Percentiles rank a stretch among this genome's conserved stretches.
Evolutionary conservation across 2,329 filamentous ascomycete genomes (phyloP).

Genomic region (Tolypocladium album): DNA sequence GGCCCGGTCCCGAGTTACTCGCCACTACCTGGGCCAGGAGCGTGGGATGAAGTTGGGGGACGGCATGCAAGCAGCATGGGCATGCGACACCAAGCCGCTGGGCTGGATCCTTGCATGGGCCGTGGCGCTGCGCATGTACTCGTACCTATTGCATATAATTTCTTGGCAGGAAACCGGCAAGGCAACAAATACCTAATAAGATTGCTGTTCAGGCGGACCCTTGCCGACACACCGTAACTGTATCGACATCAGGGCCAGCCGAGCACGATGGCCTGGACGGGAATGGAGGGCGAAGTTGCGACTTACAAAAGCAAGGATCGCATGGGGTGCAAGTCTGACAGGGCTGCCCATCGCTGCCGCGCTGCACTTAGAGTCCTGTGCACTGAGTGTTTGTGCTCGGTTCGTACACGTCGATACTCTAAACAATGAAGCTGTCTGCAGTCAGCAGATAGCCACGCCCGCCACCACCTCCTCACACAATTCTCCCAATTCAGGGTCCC

Average conservation of each 20-base stretch:
- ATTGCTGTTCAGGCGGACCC: background rate
- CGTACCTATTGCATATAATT: background rate
- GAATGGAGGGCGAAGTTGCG: background rate
- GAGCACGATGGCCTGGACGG: background rate
- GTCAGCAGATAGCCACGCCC: background rate
- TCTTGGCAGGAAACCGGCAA: background rate
- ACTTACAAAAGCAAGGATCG: background rate
- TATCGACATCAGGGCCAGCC: background rate
- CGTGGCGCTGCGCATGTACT: background rate
- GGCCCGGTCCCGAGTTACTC: background rate
- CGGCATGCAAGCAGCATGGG: background rate
- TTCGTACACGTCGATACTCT: too few species aligned
- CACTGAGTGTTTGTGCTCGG: background rate
- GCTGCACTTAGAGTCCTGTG: background rate
- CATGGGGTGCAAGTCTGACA: background rate
- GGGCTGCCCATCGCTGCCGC: background rate
- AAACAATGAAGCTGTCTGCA: background rate
- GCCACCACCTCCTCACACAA: background rate
- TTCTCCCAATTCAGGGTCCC: background rate
- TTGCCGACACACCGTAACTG: background rate
- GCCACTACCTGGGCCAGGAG: background rate
- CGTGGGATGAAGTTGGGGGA: background rate
- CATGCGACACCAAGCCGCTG: conserved; percentile 1
- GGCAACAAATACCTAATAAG: background rate
- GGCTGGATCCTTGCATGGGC: conserved; percentile 2